Base-by-base conservation (phyloP, 495 filamentous ascomycete genomes). In the Penicillium taxi region DNA sequence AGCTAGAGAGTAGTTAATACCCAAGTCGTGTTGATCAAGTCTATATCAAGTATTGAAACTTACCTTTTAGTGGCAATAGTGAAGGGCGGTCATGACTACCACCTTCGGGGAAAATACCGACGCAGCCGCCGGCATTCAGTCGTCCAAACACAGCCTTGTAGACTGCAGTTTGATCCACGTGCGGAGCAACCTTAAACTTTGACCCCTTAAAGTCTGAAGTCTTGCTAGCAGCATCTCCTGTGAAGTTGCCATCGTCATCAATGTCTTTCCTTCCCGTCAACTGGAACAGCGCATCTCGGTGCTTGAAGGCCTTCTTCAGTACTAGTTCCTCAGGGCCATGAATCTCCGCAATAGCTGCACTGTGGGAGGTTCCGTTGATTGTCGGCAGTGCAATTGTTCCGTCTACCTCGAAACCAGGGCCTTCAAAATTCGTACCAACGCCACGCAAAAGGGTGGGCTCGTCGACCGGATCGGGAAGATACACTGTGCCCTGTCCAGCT, bases 41-140 rank as follows among this genome's bases (percentile, higher is more conserved):
- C 7, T 13, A 18, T 2, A 35, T n/a, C n/a, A n/a, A n/a, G n/a
- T n/a, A n/a, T n/a, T 32, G 8, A 22, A 22, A 30, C 52, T 13
- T 63, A 82, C 78, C 74, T 75, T 99, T 99, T 32, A 99, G 66
- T 5, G 93, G 93, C 31, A 99, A 70, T 14, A 99, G 67, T 53
- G 93, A 86, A 6, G 93, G 86, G 37, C 91, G 80, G 56, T 99
- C 91, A 62, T 99, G 91, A 55, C 89, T 96, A 42, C 91, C 91
- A 46, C 91, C 91, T 63, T 99, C 91, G 1, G 91, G 91, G 55
- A 96, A 99, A 50, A 99, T 96, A 37, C 93, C 91, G 32, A 96
- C 80, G 53, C 88, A 95, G 16, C 88, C 91, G 15, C 88, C 90
- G 5, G 66, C 64, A 47, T 77, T 82, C 18, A 99, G 70, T 15